These are phyloP conservation scores for Striga asiatica DNA, from an alignment of 257 asterid genomes.

Conservation along the genomic window DNA sequence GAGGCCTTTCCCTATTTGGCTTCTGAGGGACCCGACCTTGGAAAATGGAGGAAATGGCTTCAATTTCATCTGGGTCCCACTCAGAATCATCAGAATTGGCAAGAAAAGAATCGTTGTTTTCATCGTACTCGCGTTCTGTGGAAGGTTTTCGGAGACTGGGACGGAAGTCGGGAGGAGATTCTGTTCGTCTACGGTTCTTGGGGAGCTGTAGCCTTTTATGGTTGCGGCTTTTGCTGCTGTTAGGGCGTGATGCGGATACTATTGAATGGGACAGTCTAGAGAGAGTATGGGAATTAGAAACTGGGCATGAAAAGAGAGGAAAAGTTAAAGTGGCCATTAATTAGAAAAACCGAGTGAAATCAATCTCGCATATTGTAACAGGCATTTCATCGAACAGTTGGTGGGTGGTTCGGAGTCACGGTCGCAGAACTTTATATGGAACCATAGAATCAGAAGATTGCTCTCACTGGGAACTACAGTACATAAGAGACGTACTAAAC, in stretches of 20 bases:
- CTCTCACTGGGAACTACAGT: constrained; percentile 54
- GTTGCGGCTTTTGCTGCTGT: constrained; percentile 16
- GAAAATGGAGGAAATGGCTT: constrained; percentile 78
- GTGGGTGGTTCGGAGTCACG: too few species aligned
- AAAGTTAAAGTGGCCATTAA: constrained; percentile 26
- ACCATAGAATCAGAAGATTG: constrained; percentile 28
- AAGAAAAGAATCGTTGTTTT: constrained; percentile 1
- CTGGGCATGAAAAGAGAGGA: constrained; percentile 9
- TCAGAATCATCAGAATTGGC: constrained; percentile 21
- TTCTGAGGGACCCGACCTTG: constrained; percentile 69
- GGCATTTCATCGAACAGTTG: constrained; percentile 36
- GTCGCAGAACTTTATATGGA: too few species aligned
- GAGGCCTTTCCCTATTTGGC: constrained; percentile 61
- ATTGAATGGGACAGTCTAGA: constrained; percentile 16
- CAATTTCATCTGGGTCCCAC: constrained; percentile 74
- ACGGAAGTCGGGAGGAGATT: constrained; percentile 41
- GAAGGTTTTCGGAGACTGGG: constrained; percentile 19
- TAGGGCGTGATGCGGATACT: constrained; percentile 19
- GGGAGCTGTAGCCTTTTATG: constrained; percentile 35
- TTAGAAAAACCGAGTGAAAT: constrained; percentile 9
- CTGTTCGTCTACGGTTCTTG: constrained; percentile 52
- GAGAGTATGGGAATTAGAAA: constrained; percentile 1
- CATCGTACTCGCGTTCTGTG: constrained; percentile 17
- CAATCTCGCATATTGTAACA: constrained; percentile 8
- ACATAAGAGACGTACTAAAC: constrained; percentile 37